phyloP scores from a whole-genome alignment of 768 basidiomycete species.

The Pisolithus tinctorius region DNA sequence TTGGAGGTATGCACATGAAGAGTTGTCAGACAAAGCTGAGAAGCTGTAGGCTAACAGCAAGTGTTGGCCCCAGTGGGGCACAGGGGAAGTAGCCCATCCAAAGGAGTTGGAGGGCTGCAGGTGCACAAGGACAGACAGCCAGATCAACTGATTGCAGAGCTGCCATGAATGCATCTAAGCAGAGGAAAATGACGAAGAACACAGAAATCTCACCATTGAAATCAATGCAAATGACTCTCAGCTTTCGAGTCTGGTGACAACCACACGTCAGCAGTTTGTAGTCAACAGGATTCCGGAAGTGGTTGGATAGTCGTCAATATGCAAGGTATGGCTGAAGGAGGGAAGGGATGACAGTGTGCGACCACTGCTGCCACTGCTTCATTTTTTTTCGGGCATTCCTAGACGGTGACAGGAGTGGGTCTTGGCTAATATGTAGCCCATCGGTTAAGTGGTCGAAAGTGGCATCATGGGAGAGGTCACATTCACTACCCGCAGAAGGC shows the following conservation, averaged over 20 bases:
- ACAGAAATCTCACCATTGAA: neutral
- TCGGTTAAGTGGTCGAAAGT: neutral
- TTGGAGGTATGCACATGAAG: constrained; percentile 21
- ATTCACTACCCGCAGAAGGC: neutral
- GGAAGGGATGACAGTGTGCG: constrained; percentile 3
- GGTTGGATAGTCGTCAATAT: neutral
- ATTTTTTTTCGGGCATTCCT: neutral
- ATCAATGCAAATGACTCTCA: constrained; percentile 1
- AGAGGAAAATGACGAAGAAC: neutral
- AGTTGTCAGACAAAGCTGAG: constrained; percentile 22
- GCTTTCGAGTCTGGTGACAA: neutral
- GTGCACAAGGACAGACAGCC: neutral
- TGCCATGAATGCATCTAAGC: neutral
- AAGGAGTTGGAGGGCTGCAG: constrained; percentile 19
- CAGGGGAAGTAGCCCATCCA: constrained; percentile 21
- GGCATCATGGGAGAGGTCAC: neutral
- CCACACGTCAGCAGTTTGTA: neutral
- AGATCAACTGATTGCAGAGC: neutral
- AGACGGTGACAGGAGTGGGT: neutral
- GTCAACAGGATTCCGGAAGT: neutral
- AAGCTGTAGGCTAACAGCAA: constrained; percentile 27
- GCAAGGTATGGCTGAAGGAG: constrained; percentile 1
- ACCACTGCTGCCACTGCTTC: constrained; percentile 5
- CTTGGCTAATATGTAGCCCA: neutral
- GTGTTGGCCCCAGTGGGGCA: constrained; percentile 21